Evolutionary conservation across 2,329 filamentous ascomycete genomes (phyloP).

Genomic region (Pseudomassariella vexata): DNA sequence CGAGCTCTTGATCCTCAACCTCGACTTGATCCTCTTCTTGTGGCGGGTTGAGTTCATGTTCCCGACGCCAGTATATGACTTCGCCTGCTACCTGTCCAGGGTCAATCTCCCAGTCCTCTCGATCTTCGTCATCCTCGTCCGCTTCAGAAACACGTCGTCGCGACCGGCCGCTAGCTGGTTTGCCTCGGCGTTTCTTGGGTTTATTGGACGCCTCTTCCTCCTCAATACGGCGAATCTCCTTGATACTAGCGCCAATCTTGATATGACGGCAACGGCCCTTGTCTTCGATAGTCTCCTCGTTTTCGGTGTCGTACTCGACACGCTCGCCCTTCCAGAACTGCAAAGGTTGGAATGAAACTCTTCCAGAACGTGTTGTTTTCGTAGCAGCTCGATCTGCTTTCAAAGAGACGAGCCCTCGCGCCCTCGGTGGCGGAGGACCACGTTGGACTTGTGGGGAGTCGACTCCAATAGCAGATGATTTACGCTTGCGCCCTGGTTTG

Average conservation of each 20-base stretch:
- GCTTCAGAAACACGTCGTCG: conserved; percentile 12
- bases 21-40: conserved; percentile 49
- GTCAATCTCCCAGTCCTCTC: conserved; percentile 68
- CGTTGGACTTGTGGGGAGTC: conserved; percentile 45
- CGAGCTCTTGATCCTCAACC: conserved; percentile 49
- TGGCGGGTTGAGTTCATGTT: conserved; percentile 48
- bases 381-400: conserved; percentile 45
- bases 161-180: conserved; percentile 11
- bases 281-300: conserved; percentile 39
- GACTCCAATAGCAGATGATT: conserved; percentile 32
- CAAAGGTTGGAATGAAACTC: conserved; percentile 71
- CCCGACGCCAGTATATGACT: conserved; percentile 58
- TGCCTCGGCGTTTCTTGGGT: conserved; percentile 16
- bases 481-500: conserved; percentile 28
- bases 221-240: conserved; percentile 72
- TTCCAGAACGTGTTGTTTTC: conserved; percentile 66
- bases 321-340: conserved; percentile 85
- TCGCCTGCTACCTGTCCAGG: conserved; percentile 58
- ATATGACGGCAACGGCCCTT: conserved; percentile 39
- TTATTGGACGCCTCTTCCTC: conserved; percentile 42
- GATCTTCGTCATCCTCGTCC: conserved; percentile 48
- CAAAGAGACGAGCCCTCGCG: conserved; percentile 47
- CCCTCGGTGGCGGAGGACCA: conserved; percentile 49
- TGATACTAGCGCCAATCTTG: conserved; percentile 59
- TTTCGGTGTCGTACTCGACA: conserved; percentile 61